Evolutionary conservation across 495 filamentous ascomycete genomes (phyloP).

Genomic region (Tuber brumale): DNA sequence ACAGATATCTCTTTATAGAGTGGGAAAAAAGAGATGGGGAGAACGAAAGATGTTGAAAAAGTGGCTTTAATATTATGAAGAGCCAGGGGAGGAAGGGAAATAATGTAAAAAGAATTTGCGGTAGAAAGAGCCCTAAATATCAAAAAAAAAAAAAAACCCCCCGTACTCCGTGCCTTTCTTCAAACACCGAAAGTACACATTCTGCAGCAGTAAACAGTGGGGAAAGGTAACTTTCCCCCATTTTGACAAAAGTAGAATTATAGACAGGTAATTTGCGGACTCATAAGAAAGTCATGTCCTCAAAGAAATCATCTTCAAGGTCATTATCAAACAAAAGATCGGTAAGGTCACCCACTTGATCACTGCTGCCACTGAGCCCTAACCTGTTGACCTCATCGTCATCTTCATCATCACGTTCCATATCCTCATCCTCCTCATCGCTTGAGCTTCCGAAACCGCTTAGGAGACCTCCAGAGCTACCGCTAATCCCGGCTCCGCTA

Average conservation of each 20-base stretch:
- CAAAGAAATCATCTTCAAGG: slow-evolving; percentile 39
- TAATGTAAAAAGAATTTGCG: background rate
- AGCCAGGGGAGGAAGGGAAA: slow-evolving; percentile 19
- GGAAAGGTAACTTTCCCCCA: background rate
- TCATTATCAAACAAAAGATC: slow-evolving; percentile 42
- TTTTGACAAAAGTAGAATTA: slow-evolving; percentile 20
- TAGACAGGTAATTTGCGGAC: slow-evolving; percentile 25
- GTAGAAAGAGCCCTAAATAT: slow-evolving; percentile 1
- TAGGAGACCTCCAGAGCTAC: slow-evolving; percentile 62
- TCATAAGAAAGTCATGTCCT: slow-evolving; percentile 41
- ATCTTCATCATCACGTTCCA: slow-evolving; percentile 77
- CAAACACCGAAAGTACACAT: background rate
- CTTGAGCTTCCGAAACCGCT: slow-evolving; percentile 95
- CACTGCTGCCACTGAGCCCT: slow-evolving; percentile 40
- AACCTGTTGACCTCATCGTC: slow-evolving; percentile 45
- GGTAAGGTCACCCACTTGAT: slow-evolving; percentile 43
- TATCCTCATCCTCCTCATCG: slow-evolving; percentile 93
- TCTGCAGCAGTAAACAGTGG: background rate
- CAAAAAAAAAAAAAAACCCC: background rate
- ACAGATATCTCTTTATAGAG: slow-evolving; percentile 22
- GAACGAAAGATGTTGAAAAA: slow-evolving; percentile 10
- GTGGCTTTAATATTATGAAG: slow-evolving; percentile 18
- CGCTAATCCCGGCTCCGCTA: slow-evolving; percentile 57
- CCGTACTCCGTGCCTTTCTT: slow-evolving; percentile 1
- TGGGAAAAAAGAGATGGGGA: slow-evolving; percentile 16